Base-by-base conservation (phyloP, 2,329 filamentous ascomycete genomes). In the Talaromyces piceae region DNA sequence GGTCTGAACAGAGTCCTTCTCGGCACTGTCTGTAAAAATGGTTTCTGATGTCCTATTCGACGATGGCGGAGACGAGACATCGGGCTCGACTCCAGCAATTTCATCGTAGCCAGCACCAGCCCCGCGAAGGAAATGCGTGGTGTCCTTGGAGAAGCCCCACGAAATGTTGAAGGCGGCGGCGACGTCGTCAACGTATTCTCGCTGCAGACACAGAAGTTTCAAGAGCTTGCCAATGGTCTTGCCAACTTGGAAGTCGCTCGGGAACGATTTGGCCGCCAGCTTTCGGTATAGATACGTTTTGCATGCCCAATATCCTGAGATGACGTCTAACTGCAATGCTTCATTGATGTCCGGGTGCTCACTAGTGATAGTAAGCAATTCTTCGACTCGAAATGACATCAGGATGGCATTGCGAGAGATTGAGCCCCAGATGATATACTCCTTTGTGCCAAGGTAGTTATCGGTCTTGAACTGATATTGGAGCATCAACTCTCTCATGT, bases 381-480 rank as follows among this genome's bases (percentile, higher is more conserved):
- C 46, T 1, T 51, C 54, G 1, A 66, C 58, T 2, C 61, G 56
- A 12, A 70, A 62, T 0, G 60, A 59, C 9, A 56, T 57, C 6
- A 66, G 45, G 7, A 72, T 67, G 2, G 66, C 63, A 2, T 55
- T 18, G 0, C 52, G 22, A 0, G 60, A 55, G 0, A 70, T 56
- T 1, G 51, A 47, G 0, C 65, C 62, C 69, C 69, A 72, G 1
- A 71, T 52, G 0, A 68, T 50, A 33, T 59, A 71, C 18, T 72
- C 69, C 0, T 61, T 63, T 0, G 44, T 31, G 0, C 64, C 66
- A 7, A 33, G 39, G n/a, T 67, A 69, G 0, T 54, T 58, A 7
- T 51, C 48, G 46, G 63, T 62, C 1, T 37, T 50, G 0, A 54
- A 5, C 0, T 53, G 52, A 9, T 58, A 51, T 33, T 60, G 49